Base-by-base conservation (phyloP, 2,329 filamentous ascomycete genomes). In the Alternaria alternata region DNA sequence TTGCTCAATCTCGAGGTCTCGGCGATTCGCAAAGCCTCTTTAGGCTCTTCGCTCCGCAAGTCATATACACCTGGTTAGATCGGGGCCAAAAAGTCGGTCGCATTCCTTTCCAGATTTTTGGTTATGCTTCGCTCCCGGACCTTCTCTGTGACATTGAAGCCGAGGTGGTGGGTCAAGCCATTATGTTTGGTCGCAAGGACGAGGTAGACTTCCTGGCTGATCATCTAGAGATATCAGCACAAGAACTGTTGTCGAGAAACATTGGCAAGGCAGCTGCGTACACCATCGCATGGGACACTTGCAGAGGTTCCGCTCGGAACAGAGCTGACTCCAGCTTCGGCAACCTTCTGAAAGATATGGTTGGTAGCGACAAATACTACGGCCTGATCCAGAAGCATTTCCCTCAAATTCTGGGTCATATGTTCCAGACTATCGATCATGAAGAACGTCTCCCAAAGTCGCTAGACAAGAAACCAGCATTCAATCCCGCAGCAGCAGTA, bases 21-120 rank as follows among this genome's bases (percentile, higher is more conserved):
- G 78, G 84, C 24, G 87, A 88, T 44, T 84, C 93, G 0, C 87
- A 85, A 67, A 86, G 89, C 34, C 81, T 99, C 1, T 97, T 99
- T 73, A 82, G 83, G 6, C 82, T 98, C 0, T 99, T 98, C 73
- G 89, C 92, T 7, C 89, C 94, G 2, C 95, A 99, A 72, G 84
- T 99, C 7, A 82, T 98, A 3, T 97, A 92, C 74, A 97, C 93
- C 0, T 99, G 94, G 94, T 86, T 96, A 4, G 88, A 92, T 63
- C 81, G 97, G 32, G 69, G 68, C 7, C 82, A 86, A n/a, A 67
- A 53, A 14, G 63, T 74, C 43, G 61, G 70, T 32, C 83, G 87
- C 4, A 91, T 99, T 49, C 94, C 95, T 0, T 97, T 87, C 72
- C 82, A 84, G n/a, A 91, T 95, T 2, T 99, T 99, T 76, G 90